Evolutionary conservation across 495 filamentous ascomycete species (phyloP).

Genomic region (Hyaloscypha variabilis): DNA sequence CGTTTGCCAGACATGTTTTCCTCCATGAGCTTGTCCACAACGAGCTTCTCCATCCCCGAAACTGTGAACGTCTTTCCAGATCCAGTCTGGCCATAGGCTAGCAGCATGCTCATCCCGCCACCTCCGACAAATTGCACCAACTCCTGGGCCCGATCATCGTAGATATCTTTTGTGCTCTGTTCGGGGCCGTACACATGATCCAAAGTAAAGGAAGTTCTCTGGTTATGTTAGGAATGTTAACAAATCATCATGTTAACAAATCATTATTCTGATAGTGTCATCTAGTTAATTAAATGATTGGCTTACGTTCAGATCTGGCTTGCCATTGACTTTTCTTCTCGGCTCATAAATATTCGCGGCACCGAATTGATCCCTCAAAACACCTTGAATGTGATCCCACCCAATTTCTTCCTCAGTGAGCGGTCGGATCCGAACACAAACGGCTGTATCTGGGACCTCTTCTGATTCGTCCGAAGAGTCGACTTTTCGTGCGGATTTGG

Average conservation of each 20-base stretch:
- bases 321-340: constrained; percentile 21
- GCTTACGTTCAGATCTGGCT: constrained; percentile 15
- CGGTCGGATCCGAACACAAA: constrained; percentile 22
- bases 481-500: background rate
- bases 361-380: background rate
- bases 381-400: constrained; percentile 14
- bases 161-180: constrained; percentile 30
- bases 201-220: constrained; percentile 1
- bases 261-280: no score
- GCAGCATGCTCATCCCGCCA: constrained; percentile 37
- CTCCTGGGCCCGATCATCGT: constrained; percentile 29
- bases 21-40: constrained; percentile 35
- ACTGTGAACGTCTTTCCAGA: constrained; percentile 37
- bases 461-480: background rate
- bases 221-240: no score
- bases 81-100: constrained; percentile 40
- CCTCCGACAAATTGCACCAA: constrained; percentile 37
- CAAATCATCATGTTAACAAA: no score
- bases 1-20: constrained; percentile 28
- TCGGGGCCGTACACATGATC: constrained; percentile 30
- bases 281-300: background rate
- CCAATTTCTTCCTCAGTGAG: constrained; percentile 15
- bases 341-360: constrained; percentile 16
- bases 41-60: constrained; percentile 17
- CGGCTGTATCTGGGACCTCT: constrained; percentile 9